These are phyloP conservation scores for Albugo laibachii DNA, from an alignment of 352 stramenopile genomes.

Conservation along the genomic window DNA sequence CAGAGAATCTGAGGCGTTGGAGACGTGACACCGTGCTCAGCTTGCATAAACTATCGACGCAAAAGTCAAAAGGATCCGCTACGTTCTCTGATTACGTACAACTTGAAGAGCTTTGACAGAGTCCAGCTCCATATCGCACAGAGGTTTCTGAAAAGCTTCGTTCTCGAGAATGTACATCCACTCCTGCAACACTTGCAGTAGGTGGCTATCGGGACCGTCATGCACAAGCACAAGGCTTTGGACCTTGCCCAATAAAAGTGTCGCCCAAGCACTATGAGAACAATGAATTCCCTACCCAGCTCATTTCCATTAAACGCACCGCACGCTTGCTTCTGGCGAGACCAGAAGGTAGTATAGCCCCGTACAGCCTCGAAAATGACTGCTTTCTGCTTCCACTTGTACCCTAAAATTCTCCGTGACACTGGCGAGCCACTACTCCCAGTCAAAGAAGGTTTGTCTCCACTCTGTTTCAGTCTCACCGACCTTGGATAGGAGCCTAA, in stretches of 20 bases:
- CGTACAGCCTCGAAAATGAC: constrained; percentile 33
- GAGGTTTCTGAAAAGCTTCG: constrained; percentile 40
- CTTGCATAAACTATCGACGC: constrained; percentile 55
- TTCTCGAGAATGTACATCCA: constrained; percentile 79
- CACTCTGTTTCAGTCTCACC: background rate
- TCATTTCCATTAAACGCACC: constrained; percentile 13
- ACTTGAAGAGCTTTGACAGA: constrained; percentile 46
- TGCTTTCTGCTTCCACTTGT: constrained; percentile 11
- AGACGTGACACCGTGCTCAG: constrained; percentile 54
- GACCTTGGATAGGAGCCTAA: constrained; percentile 54
- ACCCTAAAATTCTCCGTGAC: background rate
- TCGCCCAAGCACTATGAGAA: constrained; percentile 36
- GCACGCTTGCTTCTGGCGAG: constrained; percentile 50
- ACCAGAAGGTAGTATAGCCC: constrained; percentile 59
- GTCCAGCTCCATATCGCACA: constrained; percentile 44
- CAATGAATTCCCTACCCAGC: background rate
- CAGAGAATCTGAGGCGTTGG: constrained; percentile 58
- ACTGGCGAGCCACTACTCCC: background rate
- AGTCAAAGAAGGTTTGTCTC: background rate
- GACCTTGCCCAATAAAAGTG: constrained; percentile 25
- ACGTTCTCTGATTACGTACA: too few relatives aligned
- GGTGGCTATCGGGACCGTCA: constrained; percentile 18
- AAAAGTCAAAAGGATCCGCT: too few relatives aligned
- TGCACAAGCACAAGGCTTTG: constrained; percentile 34
- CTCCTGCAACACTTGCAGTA: constrained; percentile 61